Conservation (phyloP, 176 grass and related monocot species). For the Ensete glaucum region DNA sequence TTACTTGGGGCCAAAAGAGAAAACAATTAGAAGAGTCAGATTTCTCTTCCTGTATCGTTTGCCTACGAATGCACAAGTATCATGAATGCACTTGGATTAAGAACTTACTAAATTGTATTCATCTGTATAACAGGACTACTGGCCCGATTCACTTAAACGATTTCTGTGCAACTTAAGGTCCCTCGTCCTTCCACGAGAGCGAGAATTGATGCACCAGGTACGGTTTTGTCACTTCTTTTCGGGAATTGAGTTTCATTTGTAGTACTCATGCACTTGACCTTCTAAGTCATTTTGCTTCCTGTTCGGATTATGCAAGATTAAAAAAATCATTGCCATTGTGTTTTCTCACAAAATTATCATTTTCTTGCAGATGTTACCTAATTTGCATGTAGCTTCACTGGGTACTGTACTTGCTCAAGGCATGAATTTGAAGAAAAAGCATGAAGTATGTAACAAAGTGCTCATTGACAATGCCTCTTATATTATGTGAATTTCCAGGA, state of each 20-base stretch:
- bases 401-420: conserved; percentile 82
- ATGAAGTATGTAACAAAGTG: conserved; percentile 59
- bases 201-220: conserved; percentile 41
- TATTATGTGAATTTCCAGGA: too few species aligned
- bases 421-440: conserved; percentile 94
- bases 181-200: conserved; percentile 53
- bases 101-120: not conserved
- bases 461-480: not conserved
- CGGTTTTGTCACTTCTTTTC: conserved; percentile 4
- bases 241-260: not conserved
- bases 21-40: not conserved
- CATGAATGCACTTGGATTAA: not conserved
- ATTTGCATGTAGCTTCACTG: conserved; percentile 47
- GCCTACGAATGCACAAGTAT: not conserved
- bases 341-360: not conserved
- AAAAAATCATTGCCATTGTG: not conserved
- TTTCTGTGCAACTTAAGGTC: conserved; percentile 49
- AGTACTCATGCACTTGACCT: not conserved
- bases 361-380: conserved; percentile 44
- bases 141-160: conserved; percentile 49
- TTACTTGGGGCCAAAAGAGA: not conserved
- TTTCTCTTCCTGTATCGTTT: not conserved
- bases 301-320: not conserved
- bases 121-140: conserved; percentile 47
- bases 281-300: not conserved